A percentile compares a stretch with the other conserved stretches of the same genome.
Conservation (phyloP, 768 basidiomycete species). For the Cantharellus anzutake region DNA sequence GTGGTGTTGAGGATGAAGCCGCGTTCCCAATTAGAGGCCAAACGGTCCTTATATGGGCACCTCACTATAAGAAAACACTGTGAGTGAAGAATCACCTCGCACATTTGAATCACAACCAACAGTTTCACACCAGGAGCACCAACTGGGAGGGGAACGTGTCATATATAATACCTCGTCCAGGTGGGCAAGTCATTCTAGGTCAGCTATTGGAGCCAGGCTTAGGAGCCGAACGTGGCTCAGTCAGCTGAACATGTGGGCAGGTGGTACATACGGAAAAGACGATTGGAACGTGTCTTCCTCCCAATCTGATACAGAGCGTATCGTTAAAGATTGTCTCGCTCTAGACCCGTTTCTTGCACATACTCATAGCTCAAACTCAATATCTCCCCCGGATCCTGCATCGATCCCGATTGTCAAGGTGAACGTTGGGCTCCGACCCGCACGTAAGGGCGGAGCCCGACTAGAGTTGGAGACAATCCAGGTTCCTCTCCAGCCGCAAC, state of each 20-base stretch:
- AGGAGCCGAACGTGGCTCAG: too few species aligned
- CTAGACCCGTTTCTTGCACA: not conserved
- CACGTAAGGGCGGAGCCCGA: constrained; percentile 34
- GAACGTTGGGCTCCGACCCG: constrained; percentile 41
- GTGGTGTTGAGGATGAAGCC: constrained; percentile 61
- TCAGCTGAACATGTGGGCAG: constrained; percentile 23
- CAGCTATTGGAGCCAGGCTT: not conserved
- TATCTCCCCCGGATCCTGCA: not conserved
- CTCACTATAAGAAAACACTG: constrained; percentile 26
- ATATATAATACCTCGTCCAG: constrained; percentile 47
- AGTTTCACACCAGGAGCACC: constrained; percentile 20
- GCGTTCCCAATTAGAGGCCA: constrained; percentile 73
- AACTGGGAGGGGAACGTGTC: constrained; percentile 13
- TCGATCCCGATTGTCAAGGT: constrained; percentile 22
- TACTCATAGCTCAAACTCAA: not conserved
- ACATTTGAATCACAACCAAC: constrained; percentile 30
- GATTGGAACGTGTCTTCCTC: constrained; percentile 34
- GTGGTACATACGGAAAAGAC: constrained; percentile 34
- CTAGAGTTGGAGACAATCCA: constrained; percentile 29
- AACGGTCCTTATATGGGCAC: constrained; percentile 55
- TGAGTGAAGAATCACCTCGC: not conserved
- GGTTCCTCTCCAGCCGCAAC: constrained; percentile 17
- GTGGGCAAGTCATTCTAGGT: constrained; percentile 15
- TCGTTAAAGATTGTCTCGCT: not conserved
- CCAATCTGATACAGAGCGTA: not conserved